phyloP scores from a whole-genome alignment of 1,284 basidiomycete genomes.

The Irpex sp. region DNA sequence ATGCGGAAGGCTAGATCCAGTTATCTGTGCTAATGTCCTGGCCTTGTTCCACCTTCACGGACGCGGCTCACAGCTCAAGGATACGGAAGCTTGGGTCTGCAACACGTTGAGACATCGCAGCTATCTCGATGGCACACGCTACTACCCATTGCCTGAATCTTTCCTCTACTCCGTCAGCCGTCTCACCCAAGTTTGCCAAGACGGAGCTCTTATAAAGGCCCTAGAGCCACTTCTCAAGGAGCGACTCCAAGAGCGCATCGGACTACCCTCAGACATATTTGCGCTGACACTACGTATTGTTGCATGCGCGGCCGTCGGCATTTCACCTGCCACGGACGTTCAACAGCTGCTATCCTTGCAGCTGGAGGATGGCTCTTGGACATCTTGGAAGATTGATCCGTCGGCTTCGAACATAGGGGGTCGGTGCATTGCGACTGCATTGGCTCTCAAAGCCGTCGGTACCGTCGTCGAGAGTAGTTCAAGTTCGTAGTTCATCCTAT shows the following conservation, averaged over 20 bases:
- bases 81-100: conserved; percentile 47
- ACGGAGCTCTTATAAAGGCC: conserved; percentile 25
- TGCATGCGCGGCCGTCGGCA: conserved; percentile 36
- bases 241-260: conserved; percentile 47
- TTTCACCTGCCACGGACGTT: conserved; percentile 20
- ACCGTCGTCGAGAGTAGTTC: background rate
- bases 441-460: background rate
- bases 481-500: background rate
- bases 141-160: conserved; percentile 50
- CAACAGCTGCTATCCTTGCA: background rate
- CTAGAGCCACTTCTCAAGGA: conserved; percentile 35
- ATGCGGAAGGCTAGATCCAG: conserved; percentile 49
- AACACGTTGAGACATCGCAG: conserved; percentile 49
- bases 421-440: background rate
- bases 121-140: conserved; percentile 54
- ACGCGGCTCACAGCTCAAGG: conserved; percentile 41
- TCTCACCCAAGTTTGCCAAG: conserved; percentile 35
- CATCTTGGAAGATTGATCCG: background rate
- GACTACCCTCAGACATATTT: conserved; percentile 43
- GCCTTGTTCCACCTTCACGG: conserved; percentile 47
- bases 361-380: background rate
- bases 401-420: background rate
- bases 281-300: conserved; percentile 46
- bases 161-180: conserved; percentile 54
- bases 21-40: conserved; percentile 50